These are phyloP conservation scores for Diplodia corticola DNA, from an alignment of 2,329 filamentous ascomycete genomes.

Conservation along the genomic window DNA sequence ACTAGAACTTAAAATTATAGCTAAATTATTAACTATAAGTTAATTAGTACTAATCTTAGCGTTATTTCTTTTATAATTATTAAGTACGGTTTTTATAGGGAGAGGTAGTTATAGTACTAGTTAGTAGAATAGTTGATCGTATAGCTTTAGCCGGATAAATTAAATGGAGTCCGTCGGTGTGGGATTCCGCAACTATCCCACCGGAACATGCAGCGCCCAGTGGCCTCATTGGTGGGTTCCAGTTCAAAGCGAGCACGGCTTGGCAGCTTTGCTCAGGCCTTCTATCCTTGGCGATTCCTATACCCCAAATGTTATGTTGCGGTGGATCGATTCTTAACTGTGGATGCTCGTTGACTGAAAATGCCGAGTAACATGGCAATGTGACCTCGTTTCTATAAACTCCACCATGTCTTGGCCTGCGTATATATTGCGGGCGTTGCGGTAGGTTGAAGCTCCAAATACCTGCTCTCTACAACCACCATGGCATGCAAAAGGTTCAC, in stretches of 20 bases:
- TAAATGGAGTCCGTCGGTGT: not conserved
- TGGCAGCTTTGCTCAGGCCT: not conserved
- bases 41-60: too few species aligned
- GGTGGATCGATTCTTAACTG: slow-evolving; percentile 1
- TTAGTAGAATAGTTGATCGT: too few species aligned
- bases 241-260: not conserved
- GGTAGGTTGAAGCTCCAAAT: not conserved
- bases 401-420: not conserved
- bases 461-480: not conserved
- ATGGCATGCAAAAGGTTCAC: not conserved
- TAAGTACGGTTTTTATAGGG: too few species aligned
- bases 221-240: not conserved
- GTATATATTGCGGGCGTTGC: not conserved
- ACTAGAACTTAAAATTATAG: not conserved
- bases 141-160: too few species aligned
- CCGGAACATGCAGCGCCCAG: not conserved
- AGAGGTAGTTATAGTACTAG: too few species aligned
- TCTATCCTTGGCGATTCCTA: not conserved
- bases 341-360: not conserved
- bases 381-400: slow-evolving; percentile 1
- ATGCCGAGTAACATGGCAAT: not conserved
- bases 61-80: too few species aligned
- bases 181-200: not conserved
- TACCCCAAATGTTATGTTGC: not conserved
- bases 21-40: too few species aligned